Percentiles rank a stretch among this genome's conserved stretches.
Evolutionary conservation across 2,329 filamentous ascomycete genomes (phyloP).

Genomic region (Alternaria incomplexa): DNA sequence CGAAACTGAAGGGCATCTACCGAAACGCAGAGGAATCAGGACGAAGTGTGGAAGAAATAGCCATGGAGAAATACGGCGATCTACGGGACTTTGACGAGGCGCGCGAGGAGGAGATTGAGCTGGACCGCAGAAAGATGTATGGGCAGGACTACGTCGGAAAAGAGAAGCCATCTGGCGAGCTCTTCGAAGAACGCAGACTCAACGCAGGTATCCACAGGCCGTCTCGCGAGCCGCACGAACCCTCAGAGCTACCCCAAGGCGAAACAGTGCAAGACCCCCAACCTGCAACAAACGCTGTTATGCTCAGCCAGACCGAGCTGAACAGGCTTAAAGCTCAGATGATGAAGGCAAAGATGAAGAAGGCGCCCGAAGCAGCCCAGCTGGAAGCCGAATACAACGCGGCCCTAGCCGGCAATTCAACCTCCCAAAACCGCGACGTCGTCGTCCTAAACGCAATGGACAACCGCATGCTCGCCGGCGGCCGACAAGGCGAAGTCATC

Average conservation of each 20-base stretch:
- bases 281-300: conserved; percentile 55
- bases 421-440: conserved; percentile 65
- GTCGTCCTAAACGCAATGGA: conserved; percentile 88
- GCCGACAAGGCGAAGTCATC: conserved; percentile 75
- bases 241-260: conserved; percentile 57
- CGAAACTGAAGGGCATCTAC: conserved; percentile 86
- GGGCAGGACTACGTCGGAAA: conserved; percentile 85
- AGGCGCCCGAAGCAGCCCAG: conserved; percentile 73
- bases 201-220: conserved; percentile 59
- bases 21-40: conserved; percentile 76
- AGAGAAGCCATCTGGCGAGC: conserved; percentile 83
- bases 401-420: conserved; percentile 69
- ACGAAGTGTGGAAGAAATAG: conserved; percentile 79
- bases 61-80: conserved; percentile 79
- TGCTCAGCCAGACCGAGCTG: conserved; percentile 76
- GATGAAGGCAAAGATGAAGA: conserved; percentile 91
- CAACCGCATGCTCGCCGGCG: conserved; percentile 85
- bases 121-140: conserved; percentile 82
- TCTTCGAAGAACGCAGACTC: conserved; percentile 78
- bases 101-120: conserved; percentile 87
- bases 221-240: conserved; percentile 29
- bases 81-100: conserved; percentile 89
- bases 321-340: conserved; percentile 92
- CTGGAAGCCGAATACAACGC: conserved; percentile 85
- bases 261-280: conserved; percentile 63